Conservation (phyloP, 352 stramenopile species). For the Vaucheria bursata region DNA sequence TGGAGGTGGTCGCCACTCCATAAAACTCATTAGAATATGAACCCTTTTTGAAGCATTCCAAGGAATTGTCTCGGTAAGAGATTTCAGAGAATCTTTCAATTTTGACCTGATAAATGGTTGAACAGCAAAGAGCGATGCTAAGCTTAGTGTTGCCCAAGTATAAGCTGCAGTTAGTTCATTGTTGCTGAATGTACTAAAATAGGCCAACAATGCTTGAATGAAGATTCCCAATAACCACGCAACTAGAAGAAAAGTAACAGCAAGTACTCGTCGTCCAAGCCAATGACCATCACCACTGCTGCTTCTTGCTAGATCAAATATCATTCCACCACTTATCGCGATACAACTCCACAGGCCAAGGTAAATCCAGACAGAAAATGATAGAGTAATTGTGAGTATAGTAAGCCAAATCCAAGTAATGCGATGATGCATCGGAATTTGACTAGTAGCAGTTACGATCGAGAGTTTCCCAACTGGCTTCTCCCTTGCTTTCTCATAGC, state of each 20-base stretch:
- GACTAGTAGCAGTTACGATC: not conserved
- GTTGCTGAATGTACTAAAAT: not conserved
- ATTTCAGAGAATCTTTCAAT: no score
- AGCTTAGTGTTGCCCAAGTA: not conserved
- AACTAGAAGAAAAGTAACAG: not conserved
- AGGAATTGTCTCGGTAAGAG: no score
- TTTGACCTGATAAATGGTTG: no score
- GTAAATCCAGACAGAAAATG: not conserved
- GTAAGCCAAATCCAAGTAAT: not conserved
- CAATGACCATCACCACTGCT: not conserved
- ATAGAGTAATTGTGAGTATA: not conserved
- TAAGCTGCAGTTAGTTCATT: not conserved
- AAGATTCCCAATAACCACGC: not conserved
- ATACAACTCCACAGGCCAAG: slow-evolving; percentile 5
- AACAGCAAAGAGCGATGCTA: no score
- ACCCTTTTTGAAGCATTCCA: no score
- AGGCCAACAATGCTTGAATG: no score
- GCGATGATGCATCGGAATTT: not conserved
- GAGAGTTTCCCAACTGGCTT: not conserved
- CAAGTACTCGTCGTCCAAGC: not conserved
- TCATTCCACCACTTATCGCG: not conserved
- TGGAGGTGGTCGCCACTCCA: not conserved
- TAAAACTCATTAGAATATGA: not conserved
- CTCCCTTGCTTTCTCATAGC: slow-evolving; percentile 2
- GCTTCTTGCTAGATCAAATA: not conserved